Evolutionary conservation across 176 grass and related monocot genomes (phyloP).

Genomic region (Zoysia japonica): DNA sequence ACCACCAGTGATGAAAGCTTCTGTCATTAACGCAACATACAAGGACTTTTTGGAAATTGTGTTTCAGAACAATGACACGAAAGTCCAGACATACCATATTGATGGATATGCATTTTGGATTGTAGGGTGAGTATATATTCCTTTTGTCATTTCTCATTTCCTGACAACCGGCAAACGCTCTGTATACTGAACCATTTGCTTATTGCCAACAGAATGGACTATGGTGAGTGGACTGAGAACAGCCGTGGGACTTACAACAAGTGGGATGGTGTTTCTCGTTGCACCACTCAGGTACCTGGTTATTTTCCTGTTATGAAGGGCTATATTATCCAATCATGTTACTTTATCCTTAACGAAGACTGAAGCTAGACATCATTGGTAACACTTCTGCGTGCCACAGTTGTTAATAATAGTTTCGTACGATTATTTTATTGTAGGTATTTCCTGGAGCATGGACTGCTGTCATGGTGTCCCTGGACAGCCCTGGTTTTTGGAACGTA

Average conservation of each 20-base stretch:
- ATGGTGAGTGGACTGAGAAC: conserved; percentile 83
- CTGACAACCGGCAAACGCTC: no score
- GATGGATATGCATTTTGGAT: conserved; percentile 93
- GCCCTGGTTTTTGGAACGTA: conserved; percentile 88
- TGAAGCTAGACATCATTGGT: not conserved
- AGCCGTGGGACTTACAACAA: conserved; percentile 88
- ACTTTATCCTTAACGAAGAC: no score
- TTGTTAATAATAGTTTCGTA: not conserved
- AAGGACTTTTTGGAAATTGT: conserved; percentile 91
- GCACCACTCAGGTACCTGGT: conserved; percentile 71
- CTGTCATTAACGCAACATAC: conserved; percentile 81
- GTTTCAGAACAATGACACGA: conserved; percentile 93
- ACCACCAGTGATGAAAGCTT: conserved; percentile 49
- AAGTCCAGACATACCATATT: conserved; percentile 84
- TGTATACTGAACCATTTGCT: conserved; percentile 14
- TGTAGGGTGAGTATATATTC: conserved; percentile 59
- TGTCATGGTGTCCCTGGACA: conserved; percentile 77
- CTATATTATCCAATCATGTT: not conserved
- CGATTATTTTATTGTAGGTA: conserved; percentile 44
- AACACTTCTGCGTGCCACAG: not conserved
- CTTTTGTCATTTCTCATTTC: not conserved
- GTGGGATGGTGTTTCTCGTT: conserved; percentile 91
- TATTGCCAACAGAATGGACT: conserved; percentile 77
- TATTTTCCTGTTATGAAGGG: not conserved
- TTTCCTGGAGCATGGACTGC: conserved; percentile 97